Conservation (phyloP, 345 rosid genomes). For the Hypericum perforatum region DNA sequence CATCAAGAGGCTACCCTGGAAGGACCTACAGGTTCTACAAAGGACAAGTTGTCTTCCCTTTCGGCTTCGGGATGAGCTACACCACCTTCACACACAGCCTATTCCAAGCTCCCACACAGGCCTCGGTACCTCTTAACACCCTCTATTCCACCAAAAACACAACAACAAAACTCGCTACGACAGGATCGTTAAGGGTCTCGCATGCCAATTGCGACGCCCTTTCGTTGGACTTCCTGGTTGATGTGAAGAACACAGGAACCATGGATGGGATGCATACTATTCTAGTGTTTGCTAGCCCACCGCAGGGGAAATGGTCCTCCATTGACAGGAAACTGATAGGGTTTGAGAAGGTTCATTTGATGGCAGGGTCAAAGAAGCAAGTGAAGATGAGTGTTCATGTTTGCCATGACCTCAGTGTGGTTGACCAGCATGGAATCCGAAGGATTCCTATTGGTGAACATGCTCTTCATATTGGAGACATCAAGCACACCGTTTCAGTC, state of each 20-base stretch:
- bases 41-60: conserved; percentile 82
- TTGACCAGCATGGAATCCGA: conserved; percentile 60
- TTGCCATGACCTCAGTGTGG: conserved; percentile 74
- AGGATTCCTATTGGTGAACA: conserved; percentile 89
- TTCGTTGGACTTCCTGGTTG: conserved; percentile 36
- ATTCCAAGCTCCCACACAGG: conserved; percentile 30
- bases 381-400: conserved; percentile 45
- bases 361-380: conserved; percentile 39
- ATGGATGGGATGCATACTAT: conserved; percentile 72
- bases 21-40: conserved; percentile 59
- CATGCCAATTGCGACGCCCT: conserved; percentile 50
- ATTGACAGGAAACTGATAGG: conserved; percentile 49
- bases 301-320: conserved; percentile 35
- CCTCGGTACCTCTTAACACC: conserved; percentile 32
- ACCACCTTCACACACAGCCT: conserved; percentile 39
- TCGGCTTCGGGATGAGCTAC: conserved; percentile 72
- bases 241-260: conserved; percentile 57
- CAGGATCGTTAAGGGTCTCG: conserved; percentile 20
- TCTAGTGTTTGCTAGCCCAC: conserved; percentile 54
- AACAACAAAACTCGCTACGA: conserved; percentile 24
- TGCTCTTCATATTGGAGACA: conserved; percentile 55
- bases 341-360: conserved; percentile 55
- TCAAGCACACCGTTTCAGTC: conserved; percentile 70
- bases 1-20: conserved; percentile 19
- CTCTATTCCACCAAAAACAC: conserved; percentile 26